A percentile compares a stretch with the other conserved stretches of the same genome.
Conservation (phyloP, 2,329 filamentous ascomycete species). For the Penicillium crustosum region DNA sequence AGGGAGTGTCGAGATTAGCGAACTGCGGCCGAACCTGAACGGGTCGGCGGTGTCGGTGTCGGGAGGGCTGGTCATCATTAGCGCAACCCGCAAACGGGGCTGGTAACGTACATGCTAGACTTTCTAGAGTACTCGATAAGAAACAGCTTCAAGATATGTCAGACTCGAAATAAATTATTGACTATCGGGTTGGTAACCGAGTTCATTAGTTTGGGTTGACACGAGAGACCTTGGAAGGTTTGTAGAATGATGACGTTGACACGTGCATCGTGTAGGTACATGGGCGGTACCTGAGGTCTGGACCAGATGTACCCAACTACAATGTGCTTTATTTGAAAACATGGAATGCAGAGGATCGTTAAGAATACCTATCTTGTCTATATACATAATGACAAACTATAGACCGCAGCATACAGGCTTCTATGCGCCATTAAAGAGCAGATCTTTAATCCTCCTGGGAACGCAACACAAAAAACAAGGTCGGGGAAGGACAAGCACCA, state of each 20-base stretch:
- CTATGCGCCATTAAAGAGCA: background rate
- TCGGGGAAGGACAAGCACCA: background rate
- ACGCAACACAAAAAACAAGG: background rate
- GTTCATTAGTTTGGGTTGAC: background rate
- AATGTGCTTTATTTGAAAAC: background rate
- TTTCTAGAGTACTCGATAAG: background rate
- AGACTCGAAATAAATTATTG: background rate
- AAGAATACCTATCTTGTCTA: background rate
- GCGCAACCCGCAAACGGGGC: conserved; percentile 20
- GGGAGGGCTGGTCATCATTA: conserved; percentile 18
- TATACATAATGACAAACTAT: conserved; percentile 10
- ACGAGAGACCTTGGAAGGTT: background rate
- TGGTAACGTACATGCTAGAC: background rate
- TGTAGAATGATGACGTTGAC: conserved; percentile 20
- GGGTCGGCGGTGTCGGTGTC: conserved; percentile 16
- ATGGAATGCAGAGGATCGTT: background rate
- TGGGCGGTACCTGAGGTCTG: background rate
- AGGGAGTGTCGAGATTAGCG: conserved; percentile 19
- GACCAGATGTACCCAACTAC: background rate
- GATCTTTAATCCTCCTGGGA: background rate
- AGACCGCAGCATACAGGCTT: background rate
- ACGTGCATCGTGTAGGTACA: conserved; percentile 4
- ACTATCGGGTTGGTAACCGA: background rate
- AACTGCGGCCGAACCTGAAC: conserved; percentile 18
- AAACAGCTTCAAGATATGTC: background rate